These are phyloP conservation scores for Fusarium domesticum DNA, from an alignment of 2,329 filamentous ascomycete genomes.

Conservation along the genomic window DNA sequence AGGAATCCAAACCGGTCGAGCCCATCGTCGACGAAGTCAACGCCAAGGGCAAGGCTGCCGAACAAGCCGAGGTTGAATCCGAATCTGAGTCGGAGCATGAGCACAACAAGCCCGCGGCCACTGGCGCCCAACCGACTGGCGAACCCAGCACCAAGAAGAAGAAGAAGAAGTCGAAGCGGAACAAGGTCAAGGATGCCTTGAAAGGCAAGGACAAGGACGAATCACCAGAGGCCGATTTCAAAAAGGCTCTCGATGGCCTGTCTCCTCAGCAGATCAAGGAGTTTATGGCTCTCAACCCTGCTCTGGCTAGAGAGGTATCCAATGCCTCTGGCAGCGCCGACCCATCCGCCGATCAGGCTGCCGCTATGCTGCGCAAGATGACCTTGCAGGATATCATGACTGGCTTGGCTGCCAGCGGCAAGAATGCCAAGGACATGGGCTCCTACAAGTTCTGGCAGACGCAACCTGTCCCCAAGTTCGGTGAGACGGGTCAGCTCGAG, in stretches of 20 bases:
- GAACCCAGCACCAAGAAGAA: slow-evolving; percentile 49
- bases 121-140: slow-evolving; percentile 36
- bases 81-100: slow-evolving; percentile 45
- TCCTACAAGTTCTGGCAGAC: slow-evolving; percentile 99
- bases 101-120: slow-evolving; percentile 37
- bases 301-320: slow-evolving; percentile 58
- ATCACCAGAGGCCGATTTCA: slow-evolving; percentile 38
- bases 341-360: slow-evolving; percentile 41
- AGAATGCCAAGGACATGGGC: slow-evolving; percentile 94
- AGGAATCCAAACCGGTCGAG: slow-evolving; percentile 63
- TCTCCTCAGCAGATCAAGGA: slow-evolving; percentile 59
- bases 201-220: slow-evolving; percentile 32
- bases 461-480: slow-evolving; percentile 88
- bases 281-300: slow-evolving; percentile 70
- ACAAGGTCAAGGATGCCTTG: slow-evolving; percentile 53
- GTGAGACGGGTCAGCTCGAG: slow-evolving; percentile 53
- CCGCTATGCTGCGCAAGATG: slow-evolving; percentile 58
- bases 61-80: slow-evolving; percentile 44
- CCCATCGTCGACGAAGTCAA: slow-evolving; percentile 48
- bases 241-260: slow-evolving; percentile 52
- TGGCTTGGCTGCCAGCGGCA: slow-evolving; percentile 70
- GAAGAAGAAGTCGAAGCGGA: slow-evolving; percentile 65
- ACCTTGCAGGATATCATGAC: slow-evolving; percentile 71
- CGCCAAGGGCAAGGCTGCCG: slow-evolving; percentile 45
- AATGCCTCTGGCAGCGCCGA: slow-evolving; percentile 37